These are phyloP conservation scores for Nothopassalora personata DNA, from an alignment of 2,329 filamentous ascomycete genomes.

Conservation along the genomic window DNA sequence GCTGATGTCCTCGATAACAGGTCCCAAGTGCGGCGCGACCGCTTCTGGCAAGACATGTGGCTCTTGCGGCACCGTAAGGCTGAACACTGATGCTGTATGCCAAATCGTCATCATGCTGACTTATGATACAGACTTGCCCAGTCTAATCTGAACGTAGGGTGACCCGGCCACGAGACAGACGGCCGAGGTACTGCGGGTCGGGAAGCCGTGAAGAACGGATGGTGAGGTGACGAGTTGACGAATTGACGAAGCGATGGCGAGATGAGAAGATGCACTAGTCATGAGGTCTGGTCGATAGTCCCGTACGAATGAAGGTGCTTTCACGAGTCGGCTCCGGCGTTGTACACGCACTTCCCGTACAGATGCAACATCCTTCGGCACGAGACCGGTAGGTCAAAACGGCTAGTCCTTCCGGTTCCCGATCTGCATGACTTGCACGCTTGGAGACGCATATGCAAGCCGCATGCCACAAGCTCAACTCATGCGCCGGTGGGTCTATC, in stretches of 20 bases:
- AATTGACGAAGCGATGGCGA: slow-evolving; percentile 3
- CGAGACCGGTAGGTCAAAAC: not conserved
- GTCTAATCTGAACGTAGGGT: slow-evolving; percentile 12
- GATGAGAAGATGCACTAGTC: slow-evolving; percentile 1
- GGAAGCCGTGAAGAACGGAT: not conserved
- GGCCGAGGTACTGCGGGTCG: not conserved
- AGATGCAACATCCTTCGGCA: not conserved
- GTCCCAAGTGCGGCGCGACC: slow-evolving; percentile 31
- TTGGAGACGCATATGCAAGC: slow-evolving; percentile 1
- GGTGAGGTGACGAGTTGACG: slow-evolving; percentile 6
- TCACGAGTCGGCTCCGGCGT: not conserved
- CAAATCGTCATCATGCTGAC: slow-evolving; percentile 3
- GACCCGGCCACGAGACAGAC: not conserved
- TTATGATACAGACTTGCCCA: slow-evolving; percentile 24
- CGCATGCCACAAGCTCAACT: not conserved
- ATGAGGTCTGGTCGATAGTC: not conserved
- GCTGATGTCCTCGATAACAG: slow-evolving; percentile 10
- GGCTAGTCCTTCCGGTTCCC: not conserved
- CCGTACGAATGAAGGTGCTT: not conserved
- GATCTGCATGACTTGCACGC: not conserved
- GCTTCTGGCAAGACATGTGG: slow-evolving; percentile 31
- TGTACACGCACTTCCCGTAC: not conserved
- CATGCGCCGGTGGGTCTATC: not conserved
- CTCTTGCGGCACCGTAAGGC: slow-evolving; percentile 29
- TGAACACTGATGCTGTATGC: not conserved